phyloP scores from a whole-genome alignment of 495 filamentous ascomycete species.

The Trypethelium eluteriae region DNA sequence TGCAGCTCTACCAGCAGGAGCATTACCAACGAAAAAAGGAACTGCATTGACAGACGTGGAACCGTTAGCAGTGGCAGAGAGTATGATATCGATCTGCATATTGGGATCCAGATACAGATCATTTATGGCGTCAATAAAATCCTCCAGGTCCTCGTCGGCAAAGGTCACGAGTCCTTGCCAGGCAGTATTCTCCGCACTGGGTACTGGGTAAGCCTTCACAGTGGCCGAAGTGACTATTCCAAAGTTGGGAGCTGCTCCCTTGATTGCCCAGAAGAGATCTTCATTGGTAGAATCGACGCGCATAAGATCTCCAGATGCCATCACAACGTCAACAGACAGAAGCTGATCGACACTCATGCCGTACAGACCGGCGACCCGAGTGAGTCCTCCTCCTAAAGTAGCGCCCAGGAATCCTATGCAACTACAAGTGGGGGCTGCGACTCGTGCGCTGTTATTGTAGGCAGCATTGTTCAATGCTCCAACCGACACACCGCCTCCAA shows the following conservation, averaged over 20 bases:
- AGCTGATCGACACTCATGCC: background rate
- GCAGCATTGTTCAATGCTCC: background rate
- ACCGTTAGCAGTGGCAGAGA: background rate
- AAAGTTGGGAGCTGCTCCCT: conserved; percentile 40
- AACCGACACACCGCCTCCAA: background rate
- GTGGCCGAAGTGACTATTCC: conserved; percentile 36
- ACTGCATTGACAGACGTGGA: background rate
- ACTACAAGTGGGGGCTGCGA: background rate
- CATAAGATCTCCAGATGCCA: conserved; percentile 25
- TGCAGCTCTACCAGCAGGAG: conserved; percentile 10
- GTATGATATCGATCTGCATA: conserved; percentile 13
- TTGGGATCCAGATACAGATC: conserved; percentile 16
- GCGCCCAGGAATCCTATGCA: conserved; percentile 12
- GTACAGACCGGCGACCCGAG: background rate
- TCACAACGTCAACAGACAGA: conserved; percentile 19
- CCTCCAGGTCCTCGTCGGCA: conserved; percentile 3
- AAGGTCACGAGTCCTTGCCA: conserved; percentile 14
- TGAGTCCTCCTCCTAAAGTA: background rate
- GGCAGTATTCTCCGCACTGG: conserved; percentile 1
- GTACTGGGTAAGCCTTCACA: conserved; percentile 14
- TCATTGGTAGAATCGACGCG: conserved; percentile 28
- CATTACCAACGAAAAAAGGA: background rate
- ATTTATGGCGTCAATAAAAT: conserved; percentile 15
- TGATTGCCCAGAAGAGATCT: conserved; percentile 38
- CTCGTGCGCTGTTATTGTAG: background rate